A percentile compares a stretch with the other conserved stretches of the same genome.
phyloP scores from a whole-genome alignment of 495 filamentous ascomycete species.

The Daldinia grandis region DNA sequence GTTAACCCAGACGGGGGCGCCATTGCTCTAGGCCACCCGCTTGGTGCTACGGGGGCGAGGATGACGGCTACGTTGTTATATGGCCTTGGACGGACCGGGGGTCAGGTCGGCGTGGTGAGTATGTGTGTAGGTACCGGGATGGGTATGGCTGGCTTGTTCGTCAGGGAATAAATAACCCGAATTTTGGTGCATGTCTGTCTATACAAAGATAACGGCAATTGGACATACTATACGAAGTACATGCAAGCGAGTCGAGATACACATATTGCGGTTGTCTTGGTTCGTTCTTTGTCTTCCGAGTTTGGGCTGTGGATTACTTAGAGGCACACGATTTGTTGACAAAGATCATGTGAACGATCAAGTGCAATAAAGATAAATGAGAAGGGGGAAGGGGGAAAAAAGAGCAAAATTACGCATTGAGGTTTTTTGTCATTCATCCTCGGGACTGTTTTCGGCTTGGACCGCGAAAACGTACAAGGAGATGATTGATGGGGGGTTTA shows the following conservation, averaged over 20 bases:
- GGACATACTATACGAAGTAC: background rate
- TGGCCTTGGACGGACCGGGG: conserved; percentile 64
- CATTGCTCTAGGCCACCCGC: conserved; percentile 90
- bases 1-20: conserved; percentile 94
- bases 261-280: background rate
- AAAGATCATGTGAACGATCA: conserved; percentile 9
- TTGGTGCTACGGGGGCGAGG: conserved; percentile 89
- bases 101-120: conserved; percentile 76
- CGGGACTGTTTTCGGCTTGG: conserved; percentile 6
- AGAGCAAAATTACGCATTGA: conserved; percentile 11
- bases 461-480: background rate
- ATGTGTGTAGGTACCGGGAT: conserved; percentile 96
- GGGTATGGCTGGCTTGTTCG: conserved; percentile 88
- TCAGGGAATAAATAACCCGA: conserved; percentile 74
- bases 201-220: conserved; percentile 7
- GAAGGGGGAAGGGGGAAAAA: background rate
- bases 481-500: background rate
- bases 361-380: background rate
- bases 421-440: background rate
- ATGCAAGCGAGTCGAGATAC: background rate
- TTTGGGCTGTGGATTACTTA: background rate
- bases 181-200: conserved; percentile 2
- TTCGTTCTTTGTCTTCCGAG: background rate
- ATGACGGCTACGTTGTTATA: conserved; percentile 80
- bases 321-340: background rate